These are phyloP conservation scores for Neurospora terricola DNA, from an alignment of 495 filamentous ascomycete genomes.

Conservation along the genomic window DNA sequence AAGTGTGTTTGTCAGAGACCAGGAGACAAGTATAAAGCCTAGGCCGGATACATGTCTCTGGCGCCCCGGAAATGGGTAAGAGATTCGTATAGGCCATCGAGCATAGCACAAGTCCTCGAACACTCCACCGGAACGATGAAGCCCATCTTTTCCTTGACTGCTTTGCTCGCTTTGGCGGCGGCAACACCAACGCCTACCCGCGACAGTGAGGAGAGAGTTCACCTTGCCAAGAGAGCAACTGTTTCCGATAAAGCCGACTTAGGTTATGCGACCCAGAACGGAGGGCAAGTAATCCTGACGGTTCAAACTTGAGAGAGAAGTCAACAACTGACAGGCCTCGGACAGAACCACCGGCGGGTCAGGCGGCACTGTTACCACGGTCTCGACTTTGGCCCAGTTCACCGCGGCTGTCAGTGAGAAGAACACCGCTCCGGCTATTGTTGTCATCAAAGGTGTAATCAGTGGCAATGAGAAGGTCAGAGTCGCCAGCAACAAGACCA, in stretches of 20 bases:
- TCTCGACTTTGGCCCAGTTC: constrained; percentile 46
- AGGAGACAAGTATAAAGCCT: neutral
- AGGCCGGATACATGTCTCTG: neutral
- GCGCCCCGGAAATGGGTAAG: neutral
- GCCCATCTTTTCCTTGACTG: neutral
- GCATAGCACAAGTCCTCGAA: neutral
- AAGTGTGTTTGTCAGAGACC: neutral
- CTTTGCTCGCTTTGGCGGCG: neutral
- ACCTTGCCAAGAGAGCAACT: neutral
- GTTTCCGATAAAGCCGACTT: constrained; percentile 1
- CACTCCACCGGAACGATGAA: neutral
- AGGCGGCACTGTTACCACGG: constrained; percentile 49
- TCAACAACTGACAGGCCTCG: neutral
- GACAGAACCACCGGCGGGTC: constrained; percentile 46
- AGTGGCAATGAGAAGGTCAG: constrained; percentile 30
- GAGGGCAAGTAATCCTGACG: constrained; percentile 1
- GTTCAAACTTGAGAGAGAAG: neutral
- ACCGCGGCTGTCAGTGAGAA: constrained; percentile 36
- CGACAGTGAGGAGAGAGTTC: neutral
- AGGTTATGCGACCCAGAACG: constrained; percentile 7
- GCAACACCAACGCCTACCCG: neutral
- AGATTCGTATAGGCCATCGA: neutral
- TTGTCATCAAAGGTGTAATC: constrained; percentile 40
- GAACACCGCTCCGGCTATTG: constrained; percentile 33
- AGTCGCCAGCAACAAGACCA: constrained; percentile 45